Conservation (phyloP, 2,329 filamentous ascomycete genomes). For the Massarina eburnea region DNA sequence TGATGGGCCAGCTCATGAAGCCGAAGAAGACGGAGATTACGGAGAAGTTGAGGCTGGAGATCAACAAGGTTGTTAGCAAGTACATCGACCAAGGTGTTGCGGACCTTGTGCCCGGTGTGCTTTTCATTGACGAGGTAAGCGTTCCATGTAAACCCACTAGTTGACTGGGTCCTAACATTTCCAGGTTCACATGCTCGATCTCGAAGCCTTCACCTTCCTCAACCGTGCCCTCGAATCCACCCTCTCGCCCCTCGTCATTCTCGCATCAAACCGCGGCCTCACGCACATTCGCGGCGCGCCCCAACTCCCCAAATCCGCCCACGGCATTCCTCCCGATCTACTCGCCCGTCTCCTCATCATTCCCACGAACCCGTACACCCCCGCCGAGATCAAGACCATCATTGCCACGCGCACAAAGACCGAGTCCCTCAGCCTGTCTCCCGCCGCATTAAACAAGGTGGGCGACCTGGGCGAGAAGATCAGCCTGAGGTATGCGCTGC, state of each 20-base stretch:
- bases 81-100: constrained; percentile 99
- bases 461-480: constrained; percentile 84
- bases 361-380: constrained; percentile 85
- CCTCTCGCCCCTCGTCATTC: constrained; percentile 94
- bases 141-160: too few species aligned
- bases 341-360: constrained; percentile 93
- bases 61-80: constrained; percentile 98
- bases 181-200: constrained; percentile 98
- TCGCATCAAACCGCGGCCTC: constrained; percentile 94
- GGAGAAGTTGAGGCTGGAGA: constrained; percentile 91
- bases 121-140: constrained; percentile 95
- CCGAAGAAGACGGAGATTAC: constrained; percentile 99
- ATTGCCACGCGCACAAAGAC: constrained; percentile 81
- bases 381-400: constrained; percentile 89
- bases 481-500: constrained; percentile 88
- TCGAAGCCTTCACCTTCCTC: constrained; percentile 98
- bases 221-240: constrained; percentile 95
- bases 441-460: constrained; percentile 84
- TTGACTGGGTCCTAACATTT: constrained; percentile 3
- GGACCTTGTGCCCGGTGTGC: constrained; percentile 93
- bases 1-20: constrained; percentile 99
- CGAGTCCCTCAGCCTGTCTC: constrained; percentile 76
- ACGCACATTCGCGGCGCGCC: constrained; percentile 86
- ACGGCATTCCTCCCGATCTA: constrained; percentile 93
- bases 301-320: constrained; percentile 66